phyloP scores from a whole-genome alignment of 2,329 filamentous ascomycete species.

The Diaporthe citri region DNA sequence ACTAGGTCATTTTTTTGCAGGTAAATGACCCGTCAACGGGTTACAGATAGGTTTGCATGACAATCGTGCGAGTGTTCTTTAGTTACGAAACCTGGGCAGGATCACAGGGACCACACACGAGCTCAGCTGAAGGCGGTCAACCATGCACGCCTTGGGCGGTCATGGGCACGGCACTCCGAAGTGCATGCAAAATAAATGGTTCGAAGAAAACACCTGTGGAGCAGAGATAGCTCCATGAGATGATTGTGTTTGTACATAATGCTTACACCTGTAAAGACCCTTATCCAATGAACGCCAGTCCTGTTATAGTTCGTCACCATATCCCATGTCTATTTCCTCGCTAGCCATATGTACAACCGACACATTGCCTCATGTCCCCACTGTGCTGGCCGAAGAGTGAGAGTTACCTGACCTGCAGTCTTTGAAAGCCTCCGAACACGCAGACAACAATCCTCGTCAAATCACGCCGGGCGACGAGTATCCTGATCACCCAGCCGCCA shows the following conservation, averaged over 20 bases:
- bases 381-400: not conserved
- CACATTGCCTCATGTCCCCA: not conserved
- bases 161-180: not conserved
- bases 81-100: too few relatives aligned
- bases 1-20: not conserved
- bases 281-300: conserved; percentile 30
- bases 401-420: not conserved
- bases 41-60: not conserved
- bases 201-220: not conserved
- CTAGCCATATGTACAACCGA: conserved; percentile 12
- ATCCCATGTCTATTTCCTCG: conserved; percentile 16
- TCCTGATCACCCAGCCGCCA: conserved; percentile 67
- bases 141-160: too few relatives aligned
- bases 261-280: conserved; percentile 16
- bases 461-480: conserved; percentile 37
- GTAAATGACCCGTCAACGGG: not conserved
- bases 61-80: too few relatives aligned
- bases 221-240: not conserved
- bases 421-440: not conserved
- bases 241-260: not conserved
- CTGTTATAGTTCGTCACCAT: conserved; percentile 5
- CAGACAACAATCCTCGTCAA: not conserved
- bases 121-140: not conserved
- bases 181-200: not conserved
- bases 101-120: not conserved